Evolutionary conservation across 495 filamentous ascomycete species (phyloP), one percentile per base, ranked within the genome.

Genomic region (Zalerion maritima): DNA sequence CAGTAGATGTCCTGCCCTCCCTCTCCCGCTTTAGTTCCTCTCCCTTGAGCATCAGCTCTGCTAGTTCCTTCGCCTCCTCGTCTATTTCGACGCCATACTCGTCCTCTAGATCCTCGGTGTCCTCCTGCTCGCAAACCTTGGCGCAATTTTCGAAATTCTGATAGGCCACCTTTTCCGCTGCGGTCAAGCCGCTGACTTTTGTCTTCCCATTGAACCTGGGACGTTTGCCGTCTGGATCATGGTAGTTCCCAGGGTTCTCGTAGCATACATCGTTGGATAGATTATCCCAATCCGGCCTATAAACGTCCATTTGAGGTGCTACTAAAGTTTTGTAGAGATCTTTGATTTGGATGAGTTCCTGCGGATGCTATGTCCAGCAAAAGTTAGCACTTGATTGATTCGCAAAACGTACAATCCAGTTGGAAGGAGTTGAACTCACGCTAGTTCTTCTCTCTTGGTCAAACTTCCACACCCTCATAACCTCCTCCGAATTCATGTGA

Each of bases 1-100:
- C 81, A 80, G 80, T 45, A 67, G 53, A 28, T 75, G 78, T 37
- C 80, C 49, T 47, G 71, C 73, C 14, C 62, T 52, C 52, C 75
- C 68, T 27, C 11, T 51, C 42, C 38, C 36, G 33, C 46, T 42
- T 55, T 24, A 34, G 36, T 31, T 14, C 31, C 35, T 35, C 22
- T 26, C 24, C 48, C 25, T 29, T 46, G 25, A 21, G 18, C 28
- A 28, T 37, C 28, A 26, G 20, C 23, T 21, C 45, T 21, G 20
- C 40, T 29, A 31, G 21, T 9, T 19, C 34, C 12, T 37, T 37
- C 28, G 33, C 35, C 25, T 42, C 41, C 9, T 13, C 24, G 15
- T 34, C 27, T 8, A 27, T 16, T 18, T 31, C 34, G 1, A 11
- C 9, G 8, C 26, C 23, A 8, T 26, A 17, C 11, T 50, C 45